Base-by-base conservation (phyloP, 306 rosid genomes). In the Cercis canadensis region DNA sequence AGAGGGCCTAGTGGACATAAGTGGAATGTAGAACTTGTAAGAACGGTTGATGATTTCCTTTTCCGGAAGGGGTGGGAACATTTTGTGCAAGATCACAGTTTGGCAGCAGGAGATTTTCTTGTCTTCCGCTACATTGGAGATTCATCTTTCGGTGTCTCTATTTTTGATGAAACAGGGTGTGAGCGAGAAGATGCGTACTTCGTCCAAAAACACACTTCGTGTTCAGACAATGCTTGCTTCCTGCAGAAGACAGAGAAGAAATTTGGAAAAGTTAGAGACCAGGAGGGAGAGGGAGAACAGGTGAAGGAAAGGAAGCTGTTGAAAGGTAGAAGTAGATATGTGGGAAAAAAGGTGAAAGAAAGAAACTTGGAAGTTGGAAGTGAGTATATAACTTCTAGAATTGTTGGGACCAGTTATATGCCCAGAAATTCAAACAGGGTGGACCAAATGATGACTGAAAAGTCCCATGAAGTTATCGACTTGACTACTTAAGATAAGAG, bases 51-150 rank as follows among this genome's bases (percentile, higher is more conserved):
- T 49, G 54, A 49, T 49, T 1, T 49, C 54, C 18, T 49, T 49
- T 49, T 49, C n/a, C 9, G 2, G 1, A 4, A 4, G 3, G 54
- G 54, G 14, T 49, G 54, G 54, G 21, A 8, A 49, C 4, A 14
- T 5, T 49, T 49, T n/a, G 54, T 15, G 54, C 19, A 15, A 8
- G 54, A 49, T 49, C 54, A 49, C 21, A 49, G 8, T 18, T 49
- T 49, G 54, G 54, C 54, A 14, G 54, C n/a, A 49, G 9, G 19
- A 49, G 54, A 49, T 14, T 49, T 49, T 15, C 54, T 49, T 49
- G 54, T 49, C 54, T 49, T 49, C 21, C 21, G 54, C 19, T 49
- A 49, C 54, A 5, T 5, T 49, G 54, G 54, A 49, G 54, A 49
- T 16, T 49, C 54, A 3, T 49, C 21, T 49, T 49, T 49, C 54